Conservation (phyloP, 2,329 filamentous ascomycete genomes). For the Berkeleyomyces rouxiae region DNA sequence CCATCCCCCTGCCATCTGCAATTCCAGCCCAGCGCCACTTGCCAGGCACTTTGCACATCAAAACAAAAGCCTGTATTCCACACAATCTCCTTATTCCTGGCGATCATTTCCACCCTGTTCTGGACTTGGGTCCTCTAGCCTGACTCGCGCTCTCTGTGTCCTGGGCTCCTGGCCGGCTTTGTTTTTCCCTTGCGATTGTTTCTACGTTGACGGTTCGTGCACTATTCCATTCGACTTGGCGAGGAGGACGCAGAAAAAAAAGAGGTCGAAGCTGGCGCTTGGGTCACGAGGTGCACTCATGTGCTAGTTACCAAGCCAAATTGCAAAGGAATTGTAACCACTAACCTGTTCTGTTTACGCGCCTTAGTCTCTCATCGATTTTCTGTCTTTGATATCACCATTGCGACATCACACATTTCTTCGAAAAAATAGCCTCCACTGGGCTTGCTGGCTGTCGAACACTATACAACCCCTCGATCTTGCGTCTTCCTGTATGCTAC, state of each 20-base stretch:
- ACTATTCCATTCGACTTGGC: not conserved
- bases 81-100: not conserved
- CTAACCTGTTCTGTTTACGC: not conserved
- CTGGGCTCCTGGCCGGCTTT: not conserved
- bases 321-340: not conserved
- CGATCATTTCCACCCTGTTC: not conserved
- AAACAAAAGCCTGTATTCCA: not conserved
- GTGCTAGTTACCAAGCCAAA: not conserved
- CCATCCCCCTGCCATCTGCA: not conserved
- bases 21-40: constrained; percentile 1
- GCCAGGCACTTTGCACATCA: not conserved
- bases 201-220: not conserved
- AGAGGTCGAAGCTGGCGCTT: not conserved
- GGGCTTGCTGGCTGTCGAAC: too few relatives aligned
- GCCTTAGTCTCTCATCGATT: not conserved
- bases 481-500: not conserved
- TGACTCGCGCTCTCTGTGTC: not conserved
- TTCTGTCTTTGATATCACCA: not conserved
- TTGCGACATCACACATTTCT: not conserved
- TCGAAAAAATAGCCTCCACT: too few relatives aligned
- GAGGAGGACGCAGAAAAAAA: not conserved
- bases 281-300: not conserved
- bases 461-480: not conserved
- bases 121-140: not conserved
- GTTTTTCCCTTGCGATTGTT: not conserved